Conservation (phyloP, 495 filamentous ascomycete genomes). For the Neurospora tetrasperma region DNA sequence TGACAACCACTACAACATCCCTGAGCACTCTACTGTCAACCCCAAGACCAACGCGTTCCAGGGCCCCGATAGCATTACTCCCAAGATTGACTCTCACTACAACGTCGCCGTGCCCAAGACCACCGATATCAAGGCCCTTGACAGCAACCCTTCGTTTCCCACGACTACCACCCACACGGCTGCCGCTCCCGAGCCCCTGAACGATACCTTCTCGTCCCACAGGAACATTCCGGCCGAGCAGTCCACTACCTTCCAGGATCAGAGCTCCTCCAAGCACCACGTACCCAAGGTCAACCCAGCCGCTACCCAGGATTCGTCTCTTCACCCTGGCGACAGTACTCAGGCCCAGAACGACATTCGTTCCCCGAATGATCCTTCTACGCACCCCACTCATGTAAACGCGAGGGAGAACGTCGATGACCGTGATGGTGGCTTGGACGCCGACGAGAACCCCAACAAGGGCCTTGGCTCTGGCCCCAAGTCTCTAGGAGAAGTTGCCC, state of each 20-base stretch:
- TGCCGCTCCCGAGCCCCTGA: background rate
- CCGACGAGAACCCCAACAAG: slow-evolving; percentile 23
- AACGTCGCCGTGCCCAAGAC: background rate
- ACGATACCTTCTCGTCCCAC: slow-evolving; percentile 4
- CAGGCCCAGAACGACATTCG: slow-evolving; percentile 30
- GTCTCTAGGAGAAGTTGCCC: slow-evolving; percentile 30
- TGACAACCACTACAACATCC: background rate
- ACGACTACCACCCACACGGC: background rate
- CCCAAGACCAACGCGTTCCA: background rate
- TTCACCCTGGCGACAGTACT: slow-evolving; percentile 19
- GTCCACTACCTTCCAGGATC: background rate
- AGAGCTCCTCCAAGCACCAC: background rate
- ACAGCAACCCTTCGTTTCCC: background rate
- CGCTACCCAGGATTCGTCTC: slow-evolving; percentile 18
- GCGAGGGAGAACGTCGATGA: slow-evolving; percentile 23
- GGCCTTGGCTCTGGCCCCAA: slow-evolving; percentile 34
- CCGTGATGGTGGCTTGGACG: slow-evolving; percentile 13
- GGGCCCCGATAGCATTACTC: background rate
- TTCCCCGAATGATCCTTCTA: slow-evolving; percentile 22
- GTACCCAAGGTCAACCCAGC: slow-evolving; percentile 14
- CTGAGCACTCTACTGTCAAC: background rate
- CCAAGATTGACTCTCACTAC: background rate
- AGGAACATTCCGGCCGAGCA: background rate
- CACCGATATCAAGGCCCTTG: background rate
- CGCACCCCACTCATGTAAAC: slow-evolving; percentile 6